Percentiles rank a stretch among this genome's conserved stretches.
These are phyloP conservation scores for Rhytidiadelphus loreus DNA, from an alignment of 225 moss, liverwort and hornwort species.

Conservation along the genomic window DNA sequence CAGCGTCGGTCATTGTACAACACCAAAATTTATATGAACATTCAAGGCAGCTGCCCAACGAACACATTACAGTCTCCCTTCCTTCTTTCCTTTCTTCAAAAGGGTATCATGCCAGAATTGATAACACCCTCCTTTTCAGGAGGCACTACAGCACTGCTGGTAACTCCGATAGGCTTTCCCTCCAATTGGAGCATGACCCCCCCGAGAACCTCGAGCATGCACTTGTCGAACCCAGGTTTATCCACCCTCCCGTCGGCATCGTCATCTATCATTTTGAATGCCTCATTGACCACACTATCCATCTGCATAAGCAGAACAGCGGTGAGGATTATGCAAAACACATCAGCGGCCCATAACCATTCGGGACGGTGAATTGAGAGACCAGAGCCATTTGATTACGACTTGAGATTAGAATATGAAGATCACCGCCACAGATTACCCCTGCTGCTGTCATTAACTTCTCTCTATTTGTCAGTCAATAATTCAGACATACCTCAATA, in stretches of 20 bases:
- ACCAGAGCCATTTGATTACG: not conserved
- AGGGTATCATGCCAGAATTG: conserved; percentile 12
- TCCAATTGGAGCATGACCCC: conserved; percentile 57
- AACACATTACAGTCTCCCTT: not conserved
- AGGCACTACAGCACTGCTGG: conserved; percentile 31
- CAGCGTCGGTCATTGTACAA: not conserved
- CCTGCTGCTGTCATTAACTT: not conserved
- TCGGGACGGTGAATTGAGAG: not conserved
- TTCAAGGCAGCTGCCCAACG: not conserved
- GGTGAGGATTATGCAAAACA: not conserved
- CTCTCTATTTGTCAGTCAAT: not conserved
- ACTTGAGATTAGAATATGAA: not conserved
- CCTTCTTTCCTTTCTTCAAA: not conserved
- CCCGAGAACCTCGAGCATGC: conserved; percentile 51
- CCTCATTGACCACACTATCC: conserved; percentile 36
- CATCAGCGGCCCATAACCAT: not conserved
- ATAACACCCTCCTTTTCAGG: conserved; percentile 13
- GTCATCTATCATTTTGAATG: conserved; percentile 39
- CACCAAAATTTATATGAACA: not conserved
- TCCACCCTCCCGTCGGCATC: conserved; percentile 9
- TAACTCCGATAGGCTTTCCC: conserved; percentile 38
- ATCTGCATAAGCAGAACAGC: conserved; percentile 20
- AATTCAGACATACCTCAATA: not conserved
- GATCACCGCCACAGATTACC: not conserved
- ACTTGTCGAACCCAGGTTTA: conserved; percentile 35